Evolutionary conservation across 495 filamentous ascomycete species (phyloP), one percentile per base, ranked within the genome.

Genomic region (Halenospora varia): DNA sequence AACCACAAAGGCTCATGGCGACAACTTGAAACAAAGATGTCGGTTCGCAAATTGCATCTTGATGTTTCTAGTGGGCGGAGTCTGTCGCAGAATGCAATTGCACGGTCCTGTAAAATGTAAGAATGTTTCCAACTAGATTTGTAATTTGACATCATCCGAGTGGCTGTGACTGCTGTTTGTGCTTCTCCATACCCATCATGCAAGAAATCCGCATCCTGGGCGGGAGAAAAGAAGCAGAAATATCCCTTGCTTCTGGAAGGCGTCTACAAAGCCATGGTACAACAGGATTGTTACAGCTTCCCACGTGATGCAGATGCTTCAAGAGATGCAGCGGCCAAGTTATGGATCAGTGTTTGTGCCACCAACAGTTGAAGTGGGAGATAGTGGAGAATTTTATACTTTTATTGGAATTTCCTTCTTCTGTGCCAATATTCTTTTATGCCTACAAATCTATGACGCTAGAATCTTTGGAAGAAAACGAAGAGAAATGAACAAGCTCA

Each of bases 11-110:
- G 35, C 35, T 54, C 35, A 54, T 54, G 51, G 29, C 51, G 51
- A 19, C 19, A 23, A 10, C 51, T 40, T 56, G 54, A 56, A 56
- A 49, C 54, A 48, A 56, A 49, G n/a, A 19, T 9, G 24, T 25
- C 35, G 24, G 24, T 49, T 26, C 13, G 13, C 17, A 48, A 49
- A 48, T 48, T 56, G 54, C 54, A 20, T 23, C 18, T 24, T 49
- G 15, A 48, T 56, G 53, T 62, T 59, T 59, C 57, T 50, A 53
- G 24, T 56, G 47, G 42, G 58, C 26, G 58, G 53, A 47, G 47
- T 18, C 19, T 47, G 59, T 62, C 48, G 26, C 53, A 62, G 59
- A 49, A 19, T 15, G 2, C 23, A 18, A 26, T 59, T 54, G 51
- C 57, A 54, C 57, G 57, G 41, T 25, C 41, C 2, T 26, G 11